A percentile compares a stretch with the other conserved stretches of the same genome.
Evolutionary conservation across 805 yeast genomes (phyloP).

Genomic region (Cyberlindnera maritima): DNA sequence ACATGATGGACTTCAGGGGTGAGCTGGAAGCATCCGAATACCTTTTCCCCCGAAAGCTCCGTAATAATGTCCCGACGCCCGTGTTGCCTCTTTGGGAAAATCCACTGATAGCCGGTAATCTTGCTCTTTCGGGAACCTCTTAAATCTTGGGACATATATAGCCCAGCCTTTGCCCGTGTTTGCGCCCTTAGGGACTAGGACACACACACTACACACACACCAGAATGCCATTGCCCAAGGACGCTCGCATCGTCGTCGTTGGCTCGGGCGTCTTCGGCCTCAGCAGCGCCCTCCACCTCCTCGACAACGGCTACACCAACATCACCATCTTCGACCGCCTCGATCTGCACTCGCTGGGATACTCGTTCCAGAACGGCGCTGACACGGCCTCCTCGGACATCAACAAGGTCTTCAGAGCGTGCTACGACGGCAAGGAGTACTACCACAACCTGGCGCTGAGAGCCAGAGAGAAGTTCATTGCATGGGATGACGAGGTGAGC

Average conservation of each 20-base stretch:
- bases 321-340: constrained; percentile 38
- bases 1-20: too few relatives aligned
- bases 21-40: too few relatives aligned
- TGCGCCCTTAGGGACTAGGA: too few relatives aligned
- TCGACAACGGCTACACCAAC: constrained; percentile 35
- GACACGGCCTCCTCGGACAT: constrained; percentile 42
- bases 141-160: background rate
- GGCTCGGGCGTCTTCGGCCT: constrained; percentile 52
- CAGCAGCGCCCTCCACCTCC: constrained; percentile 42
- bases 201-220: too few relatives aligned
- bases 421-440: constrained; percentile 35
- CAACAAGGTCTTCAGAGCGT: constrained; percentile 38
- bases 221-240: constrained; percentile 1
- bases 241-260: constrained; percentile 35
- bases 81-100: constrained; percentile 1
- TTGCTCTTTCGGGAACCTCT: background rate
- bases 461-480: constrained; percentile 14
- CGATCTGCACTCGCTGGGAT: constrained; percentile 29
- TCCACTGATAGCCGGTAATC: constrained; percentile 1
- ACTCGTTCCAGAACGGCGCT: constrained; percentile 35
- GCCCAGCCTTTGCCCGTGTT: too few relatives aligned
- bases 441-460: constrained; percentile 29
- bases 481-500: constrained; percentile 17
- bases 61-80: background rate
- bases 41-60: too few relatives aligned